These are phyloP conservation scores for Lablab purpureus DNA, from an alignment of 306 rosid genomes.

Conservation along the genomic window DNA sequence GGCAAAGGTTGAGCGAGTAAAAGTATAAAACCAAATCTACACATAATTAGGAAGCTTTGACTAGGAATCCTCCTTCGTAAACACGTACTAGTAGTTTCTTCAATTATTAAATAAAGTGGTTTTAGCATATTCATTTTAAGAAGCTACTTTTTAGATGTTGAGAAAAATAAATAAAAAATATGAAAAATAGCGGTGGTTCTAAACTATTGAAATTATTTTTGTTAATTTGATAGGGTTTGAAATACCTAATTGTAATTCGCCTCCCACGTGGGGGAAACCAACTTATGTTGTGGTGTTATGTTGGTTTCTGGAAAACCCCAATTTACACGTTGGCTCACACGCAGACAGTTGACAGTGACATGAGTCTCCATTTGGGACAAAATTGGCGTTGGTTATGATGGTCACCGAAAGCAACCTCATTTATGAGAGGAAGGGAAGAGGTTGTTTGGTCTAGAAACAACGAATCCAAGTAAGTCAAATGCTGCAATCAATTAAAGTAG, in stretches of 20 bases:
- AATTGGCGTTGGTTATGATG: not conserved
- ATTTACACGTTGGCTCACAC: not conserved
- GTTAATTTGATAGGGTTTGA: not conserved
- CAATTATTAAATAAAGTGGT: not conserved
- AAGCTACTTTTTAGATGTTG: not conserved
- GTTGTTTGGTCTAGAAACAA: not conserved
- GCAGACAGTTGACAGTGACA: not conserved
- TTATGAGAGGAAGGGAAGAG: too few species aligned
- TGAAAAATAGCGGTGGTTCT: not conserved
- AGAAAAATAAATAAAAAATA: not conserved
- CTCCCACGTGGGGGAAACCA: conserved; percentile 22
- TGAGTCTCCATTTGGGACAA: conserved; percentile 10
- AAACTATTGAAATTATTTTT: not conserved
- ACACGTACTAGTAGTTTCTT: not conserved
- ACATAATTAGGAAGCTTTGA: conserved; percentile 17
- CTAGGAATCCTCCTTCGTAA: not conserved
- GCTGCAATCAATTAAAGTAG: not conserved
- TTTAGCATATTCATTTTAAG: not conserved
- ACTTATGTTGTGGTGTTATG: not conserved
- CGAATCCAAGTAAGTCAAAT: not conserved
- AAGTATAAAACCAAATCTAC: not conserved
- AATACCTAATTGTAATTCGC: not conserved
- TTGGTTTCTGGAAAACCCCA: not conserved
- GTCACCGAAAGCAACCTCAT: not conserved
- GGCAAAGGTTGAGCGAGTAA: conserved; percentile 3